phyloP scores from a whole-genome alignment of 2,329 filamentous ascomycete genomes.

The Microcyclospora pomicola region DNA sequence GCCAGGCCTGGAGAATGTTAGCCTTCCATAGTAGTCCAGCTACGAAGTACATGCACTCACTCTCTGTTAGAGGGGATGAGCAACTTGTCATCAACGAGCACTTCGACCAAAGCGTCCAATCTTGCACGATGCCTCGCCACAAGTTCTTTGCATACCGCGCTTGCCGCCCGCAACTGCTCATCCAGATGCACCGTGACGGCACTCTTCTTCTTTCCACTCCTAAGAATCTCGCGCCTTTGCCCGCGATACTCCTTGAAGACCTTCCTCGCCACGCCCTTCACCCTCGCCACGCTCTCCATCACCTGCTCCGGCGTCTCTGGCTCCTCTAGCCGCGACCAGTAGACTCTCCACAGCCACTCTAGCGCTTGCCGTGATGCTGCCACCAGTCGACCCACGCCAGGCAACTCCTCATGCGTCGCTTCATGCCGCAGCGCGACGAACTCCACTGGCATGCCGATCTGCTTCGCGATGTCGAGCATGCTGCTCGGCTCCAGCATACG shows the following conservation, averaged over 20 bases:
- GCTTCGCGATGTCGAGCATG: slow-evolving; percentile 60
- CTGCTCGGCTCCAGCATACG: slow-evolving; percentile 45
- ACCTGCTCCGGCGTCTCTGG: slow-evolving; percentile 12
- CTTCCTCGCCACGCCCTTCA: slow-evolving; percentile 18
- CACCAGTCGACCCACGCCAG: slow-evolving; percentile 59
- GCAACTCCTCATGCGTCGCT: slow-evolving; percentile 78
- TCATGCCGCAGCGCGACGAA: slow-evolving; percentile 86
- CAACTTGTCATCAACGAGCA: slow-evolving; percentile 23
- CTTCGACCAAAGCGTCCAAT: slow-evolving; percentile 10
- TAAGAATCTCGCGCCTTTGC: slow-evolving; percentile 16
- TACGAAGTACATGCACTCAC: slow-evolving; percentile 9
- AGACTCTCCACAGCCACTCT: slow-evolving; percentile 78
- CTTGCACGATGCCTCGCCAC: slow-evolving; percentile 4
- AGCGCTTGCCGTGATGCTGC: slow-evolving; percentile 56
- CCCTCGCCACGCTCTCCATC: slow-evolving; percentile 18
- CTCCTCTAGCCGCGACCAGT: slow-evolving; percentile 50
- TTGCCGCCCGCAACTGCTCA: slow-evolving; percentile 3
- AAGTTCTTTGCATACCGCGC: slow-evolving; percentile 5
- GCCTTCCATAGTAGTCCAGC: slow-evolving; percentile 2
- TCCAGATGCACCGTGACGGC: slow-evolving; percentile 1
- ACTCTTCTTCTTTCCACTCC: slow-evolving; percentile 15
- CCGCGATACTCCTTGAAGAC: slow-evolving; percentile 15
- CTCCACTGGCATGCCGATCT: slow-evolving; percentile 54
- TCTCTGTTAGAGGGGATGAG: slow-evolving; percentile 24
- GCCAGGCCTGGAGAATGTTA: slow-evolving; percentile 13